Evolutionary conservation across 2,329 filamentous ascomycete genomes (phyloP), one percentile per base, ranked within the genome.

Genomic region (Aureobasidium lini): DNA sequence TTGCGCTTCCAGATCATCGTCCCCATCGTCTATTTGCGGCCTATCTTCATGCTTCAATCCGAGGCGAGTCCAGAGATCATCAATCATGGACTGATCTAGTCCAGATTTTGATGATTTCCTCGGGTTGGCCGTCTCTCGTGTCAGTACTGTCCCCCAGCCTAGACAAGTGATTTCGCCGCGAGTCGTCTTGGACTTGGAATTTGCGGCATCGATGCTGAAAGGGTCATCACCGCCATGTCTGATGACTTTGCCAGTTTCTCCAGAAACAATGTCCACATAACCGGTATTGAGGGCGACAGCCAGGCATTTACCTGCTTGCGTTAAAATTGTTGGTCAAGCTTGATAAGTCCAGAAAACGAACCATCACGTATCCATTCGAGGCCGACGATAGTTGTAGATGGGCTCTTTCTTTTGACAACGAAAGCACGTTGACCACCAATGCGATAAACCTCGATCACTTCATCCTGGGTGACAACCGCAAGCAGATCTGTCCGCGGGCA

Each of bases 201-300:
- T 16, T 13, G 57, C 36, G n/a, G 37, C 39, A 44, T 59, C 47
- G 13, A 29, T 59, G 28, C 16, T 59, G 32, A 59, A 59, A 11
- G 47, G 57, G 16, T 59, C 57, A 39, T 59, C 47, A 61, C 60
- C 65, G 72, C 67, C 86, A 67, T 88, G 84, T 70, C 94, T 88
- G 18, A 91, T 84, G 11, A 87, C 83, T 73, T 93, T 95, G 71
- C 85, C 88, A 66, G 84, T 92, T 71, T 94, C 90, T 23, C 90
- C 76, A 62, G 88, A 88, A 70, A 93, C 82, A 37, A 95, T 75
- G 60, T 90, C 85, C 18, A 94, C 83, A 6, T 83, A 82, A 31
- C 89, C 88, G 75, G 95, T 90, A 65, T 83, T 90, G 85, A 90
- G 95, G 47, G 85, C 90, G 13, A 94, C 84, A 13, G 90, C 90